Evolutionary conservation across 1,284 basidiomycete genomes (phyloP).

Genomic region (Malassezia equina): DNA sequence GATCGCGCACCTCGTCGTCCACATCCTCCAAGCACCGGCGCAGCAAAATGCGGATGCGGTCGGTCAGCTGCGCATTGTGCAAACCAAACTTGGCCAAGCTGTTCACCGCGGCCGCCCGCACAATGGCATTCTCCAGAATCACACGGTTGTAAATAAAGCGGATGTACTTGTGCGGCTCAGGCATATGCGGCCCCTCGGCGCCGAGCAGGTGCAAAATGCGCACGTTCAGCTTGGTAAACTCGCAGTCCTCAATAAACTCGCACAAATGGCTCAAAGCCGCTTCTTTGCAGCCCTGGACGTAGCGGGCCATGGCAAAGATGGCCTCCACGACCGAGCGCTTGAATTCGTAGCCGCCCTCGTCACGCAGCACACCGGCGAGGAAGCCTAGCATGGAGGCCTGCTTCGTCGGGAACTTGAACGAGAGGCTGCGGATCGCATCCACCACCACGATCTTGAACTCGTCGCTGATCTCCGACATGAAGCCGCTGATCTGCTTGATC

Average conservation of each 20-base stretch:
- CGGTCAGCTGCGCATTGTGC: conserved; percentile 65
- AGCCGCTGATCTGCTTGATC: conserved; percentile 98
- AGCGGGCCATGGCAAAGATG: conserved; percentile 99
- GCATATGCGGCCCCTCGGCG: conserved; percentile 86
- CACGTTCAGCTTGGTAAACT: conserved; percentile 97
- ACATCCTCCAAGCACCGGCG: conserved; percentile 88
- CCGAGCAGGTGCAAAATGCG: conserved; percentile 90
- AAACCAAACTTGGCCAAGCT: conserved; percentile 94
- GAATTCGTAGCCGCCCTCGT: conserved; percentile 96
- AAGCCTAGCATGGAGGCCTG: conserved; percentile 62
- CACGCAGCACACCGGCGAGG: conserved; percentile 45
- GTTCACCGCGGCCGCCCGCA: conserved; percentile 87
- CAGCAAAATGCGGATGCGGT: conserved; percentile 64
- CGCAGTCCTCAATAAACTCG: conserved; percentile 99
- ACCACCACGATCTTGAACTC: conserved; percentile 99
- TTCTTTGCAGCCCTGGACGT: conserved; percentile 81
- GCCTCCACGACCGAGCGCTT: conserved; percentile 98
- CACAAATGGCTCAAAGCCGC: conserved; percentile 88
- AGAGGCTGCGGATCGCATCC: conserved; percentile 92
- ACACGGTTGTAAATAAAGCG: conserved; percentile 99
- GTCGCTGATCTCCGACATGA: conserved; percentile 98
- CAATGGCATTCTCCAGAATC: conserved; percentile 94
- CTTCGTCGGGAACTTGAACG: conserved; percentile 96
- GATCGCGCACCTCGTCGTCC: conserved; percentile 96
- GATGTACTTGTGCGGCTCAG: conserved; percentile 94